These are phyloP conservation scores for Chaetomiaceae sp. DNA, from an alignment of 2,329 filamentous ascomycete species.

Conservation along the genomic window DNA sequence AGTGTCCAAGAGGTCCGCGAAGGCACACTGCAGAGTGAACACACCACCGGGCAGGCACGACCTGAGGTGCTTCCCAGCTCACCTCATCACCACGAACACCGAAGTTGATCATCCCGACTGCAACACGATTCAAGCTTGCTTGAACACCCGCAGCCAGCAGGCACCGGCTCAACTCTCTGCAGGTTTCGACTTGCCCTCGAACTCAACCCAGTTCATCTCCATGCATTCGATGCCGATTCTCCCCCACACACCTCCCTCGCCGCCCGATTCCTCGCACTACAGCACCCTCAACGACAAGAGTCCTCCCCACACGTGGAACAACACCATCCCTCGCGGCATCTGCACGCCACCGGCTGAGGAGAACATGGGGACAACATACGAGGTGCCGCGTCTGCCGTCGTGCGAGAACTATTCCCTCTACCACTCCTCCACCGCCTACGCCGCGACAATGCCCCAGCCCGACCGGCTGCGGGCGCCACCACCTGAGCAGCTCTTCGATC, in stretches of 20 bases:
- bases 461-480: constrained; percentile 20
- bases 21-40: too few relatives aligned
- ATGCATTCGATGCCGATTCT: constrained; percentile 26
- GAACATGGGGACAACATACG: constrained; percentile 34
- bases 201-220: constrained; percentile 8
- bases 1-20: too few relatives aligned
- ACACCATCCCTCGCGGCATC: constrained; percentile 21
- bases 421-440: constrained; percentile 16
- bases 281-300: background rate
- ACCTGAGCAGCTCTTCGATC: constrained; percentile 21
- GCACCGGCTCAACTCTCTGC: too few relatives aligned
- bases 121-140: too few relatives aligned
- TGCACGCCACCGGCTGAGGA: constrained; percentile 30
- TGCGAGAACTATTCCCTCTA: constrained; percentile 27
- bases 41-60: too few relatives aligned
- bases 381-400: constrained; percentile 28
- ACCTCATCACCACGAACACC: too few relatives aligned
- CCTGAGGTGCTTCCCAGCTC: too few relatives aligned
- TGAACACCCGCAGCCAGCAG: too few relatives aligned
- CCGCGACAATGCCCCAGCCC: constrained; percentile 7
- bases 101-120: too few relatives aligned
- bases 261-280: constrained; percentile 10
- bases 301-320: background rate
- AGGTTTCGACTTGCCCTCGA: too few relatives aligned
- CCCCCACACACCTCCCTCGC: constrained; percentile 18